Conservation (phyloP, 2,329 filamentous ascomycete species). For the Amauroascus verrucosus region DNA sequence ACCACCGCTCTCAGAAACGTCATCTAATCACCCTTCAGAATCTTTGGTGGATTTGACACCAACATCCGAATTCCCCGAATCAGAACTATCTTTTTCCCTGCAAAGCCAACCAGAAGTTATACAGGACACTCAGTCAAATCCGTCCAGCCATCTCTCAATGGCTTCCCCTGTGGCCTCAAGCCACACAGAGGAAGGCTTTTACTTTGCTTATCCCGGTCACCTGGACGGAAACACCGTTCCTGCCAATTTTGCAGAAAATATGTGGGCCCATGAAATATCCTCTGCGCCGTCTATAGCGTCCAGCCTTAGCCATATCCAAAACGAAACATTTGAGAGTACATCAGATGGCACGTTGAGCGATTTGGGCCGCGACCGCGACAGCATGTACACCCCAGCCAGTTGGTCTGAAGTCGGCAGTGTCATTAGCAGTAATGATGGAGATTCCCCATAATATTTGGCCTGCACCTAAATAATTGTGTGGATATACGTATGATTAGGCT, state of each 20-base stretch:
- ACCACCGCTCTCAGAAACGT: slow-evolving; percentile 22
- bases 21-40: slow-evolving; percentile 34
- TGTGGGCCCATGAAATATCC: slow-evolving; percentile 18
- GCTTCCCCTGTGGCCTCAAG: slow-evolving; percentile 14
- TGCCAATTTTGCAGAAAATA: neutral
- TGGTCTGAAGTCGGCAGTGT: slow-evolving; percentile 40
- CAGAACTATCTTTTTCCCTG: slow-evolving; percentile 5
- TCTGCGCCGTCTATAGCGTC: slow-evolving; percentile 30
- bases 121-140: slow-evolving; percentile 15
- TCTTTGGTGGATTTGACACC: slow-evolving; percentile 38
- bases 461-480: neutral
- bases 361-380: slow-evolving; percentile 25
- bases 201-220: slow-evolving; percentile 27
- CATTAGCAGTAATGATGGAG: slow-evolving; percentile 32
- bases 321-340: slow-evolving; percentile 21
- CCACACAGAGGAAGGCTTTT: slow-evolving; percentile 28
- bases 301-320: slow-evolving; percentile 31
- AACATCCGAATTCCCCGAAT: slow-evolving; percentile 23
- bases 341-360: slow-evolving; percentile 35
- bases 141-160: slow-evolving; percentile 22
- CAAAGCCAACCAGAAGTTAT: slow-evolving; percentile 8
- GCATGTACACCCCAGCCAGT: slow-evolving; percentile 31
- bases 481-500: too few relatives aligned
- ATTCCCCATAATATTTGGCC: slow-evolving; percentile 15
- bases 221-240: slow-evolving; percentile 1